Percentiles rank a stretch among this genome's conserved stretches.
Conservation (phyloP, 768 basidiomycete genomes). For the Leucosporidium creatinivorum region DNA sequence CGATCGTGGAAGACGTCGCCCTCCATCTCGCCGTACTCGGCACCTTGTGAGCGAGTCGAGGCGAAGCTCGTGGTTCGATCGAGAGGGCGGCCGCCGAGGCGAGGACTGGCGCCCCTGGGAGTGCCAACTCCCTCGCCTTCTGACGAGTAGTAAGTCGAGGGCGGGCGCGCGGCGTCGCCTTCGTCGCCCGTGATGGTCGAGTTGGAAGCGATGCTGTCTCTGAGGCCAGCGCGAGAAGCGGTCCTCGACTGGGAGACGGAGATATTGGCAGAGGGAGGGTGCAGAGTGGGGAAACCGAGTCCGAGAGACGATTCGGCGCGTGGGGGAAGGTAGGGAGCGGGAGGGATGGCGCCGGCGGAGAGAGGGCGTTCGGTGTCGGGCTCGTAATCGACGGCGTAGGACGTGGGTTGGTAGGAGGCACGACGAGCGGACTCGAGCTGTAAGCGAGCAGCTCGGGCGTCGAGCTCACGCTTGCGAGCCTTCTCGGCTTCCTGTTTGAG, state of each 20-base stretch:
- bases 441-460: not conserved
- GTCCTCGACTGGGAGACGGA: not conserved
- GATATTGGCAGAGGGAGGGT: not conserved
- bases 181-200: not conserved
- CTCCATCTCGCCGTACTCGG: conserved; percentile 10
- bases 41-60: conserved; percentile 7
- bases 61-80: conserved; percentile 19
- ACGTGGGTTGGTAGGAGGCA: not conserved
- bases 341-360: not conserved
- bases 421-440: not conserved
- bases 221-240: conserved; percentile 4
- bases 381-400: not conserved
- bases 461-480: conserved; percentile 1
- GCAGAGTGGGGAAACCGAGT: not conserved
- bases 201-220: conserved; percentile 5
- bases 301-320: not conserved
- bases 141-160: too few relatives aligned
- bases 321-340: not conserved
- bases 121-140: not conserved
- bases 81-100: conserved; percentile 5
- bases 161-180: too few relatives aligned
- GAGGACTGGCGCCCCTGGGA: not conserved
- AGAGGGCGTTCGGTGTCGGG: not conserved
- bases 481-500: conserved; percentile 8
- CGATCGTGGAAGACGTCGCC: conserved; percentile 7